Conservation (phyloP, 495 filamentous ascomycete genomes). For the Rhypophila decipiens region DNA sequence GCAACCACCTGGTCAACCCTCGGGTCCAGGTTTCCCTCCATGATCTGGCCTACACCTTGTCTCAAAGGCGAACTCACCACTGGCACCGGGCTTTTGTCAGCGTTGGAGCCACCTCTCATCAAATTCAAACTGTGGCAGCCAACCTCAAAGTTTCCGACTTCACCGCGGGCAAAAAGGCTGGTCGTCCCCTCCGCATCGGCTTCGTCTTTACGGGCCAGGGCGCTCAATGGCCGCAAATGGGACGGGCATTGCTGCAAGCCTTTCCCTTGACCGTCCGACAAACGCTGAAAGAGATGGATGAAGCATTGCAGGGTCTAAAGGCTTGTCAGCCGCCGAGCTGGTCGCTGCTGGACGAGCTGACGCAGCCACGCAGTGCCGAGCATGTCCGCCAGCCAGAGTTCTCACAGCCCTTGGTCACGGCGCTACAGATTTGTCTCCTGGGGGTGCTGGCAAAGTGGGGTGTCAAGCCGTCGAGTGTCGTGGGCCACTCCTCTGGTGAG, state of each 20-base stretch:
- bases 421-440: background rate
- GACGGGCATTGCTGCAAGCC: conserved; percentile 2
- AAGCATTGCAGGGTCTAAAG: conserved; percentile 4
- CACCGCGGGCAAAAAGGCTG: background rate
- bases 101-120: background rate
- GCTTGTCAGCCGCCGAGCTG: conserved; percentile 7
- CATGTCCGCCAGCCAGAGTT: conserved; percentile 7
- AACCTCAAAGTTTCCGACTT: too few relatives aligned
- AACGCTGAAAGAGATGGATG: background rate
- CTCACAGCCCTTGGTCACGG: background rate
- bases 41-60: conserved; percentile 12
- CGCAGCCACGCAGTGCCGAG: background rate
- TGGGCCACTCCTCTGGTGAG: background rate
- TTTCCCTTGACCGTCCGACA: background rate
- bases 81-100: background rate
- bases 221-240: conserved; percentile 15
- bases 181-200: background rate
- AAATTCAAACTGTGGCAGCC: background rate
- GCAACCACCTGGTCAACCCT: conserved; percentile 19
- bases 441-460: background rate
- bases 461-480: background rate
- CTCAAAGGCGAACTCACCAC: conserved; percentile 10
- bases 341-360: conserved; percentile 3
- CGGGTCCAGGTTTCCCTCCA: conserved; percentile 10
- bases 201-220: conserved; percentile 16